These are phyloP conservation scores for Euphrasia confusa DNA, from an alignment of 257 asterid genomes.

Conservation along the genomic window DNA sequence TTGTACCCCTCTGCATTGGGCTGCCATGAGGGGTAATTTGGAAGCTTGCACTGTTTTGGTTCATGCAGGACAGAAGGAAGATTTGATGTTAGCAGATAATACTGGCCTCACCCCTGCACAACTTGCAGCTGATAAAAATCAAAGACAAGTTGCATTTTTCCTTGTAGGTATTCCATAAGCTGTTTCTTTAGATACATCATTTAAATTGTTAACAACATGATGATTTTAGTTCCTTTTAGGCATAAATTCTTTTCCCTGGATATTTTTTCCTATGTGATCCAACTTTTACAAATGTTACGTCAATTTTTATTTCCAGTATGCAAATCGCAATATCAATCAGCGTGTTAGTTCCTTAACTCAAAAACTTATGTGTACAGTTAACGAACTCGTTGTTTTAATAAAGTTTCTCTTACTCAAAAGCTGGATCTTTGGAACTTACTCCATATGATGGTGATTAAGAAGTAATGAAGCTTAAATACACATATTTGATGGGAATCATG, in stretches of 20 bases:
- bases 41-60: slow-evolving; percentile 99
- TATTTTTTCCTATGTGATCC: not conserved
- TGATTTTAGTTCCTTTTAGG: slow-evolving; percentile 2
- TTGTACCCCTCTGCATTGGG: slow-evolving; percentile 98
- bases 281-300: not conserved
- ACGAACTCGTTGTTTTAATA: not conserved
- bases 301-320: not conserved
- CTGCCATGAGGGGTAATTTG: slow-evolving; percentile 89
- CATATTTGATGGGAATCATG: slow-evolving; percentile 4
- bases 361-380: not conserved
- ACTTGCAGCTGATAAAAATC: slow-evolving; percentile 91
- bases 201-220: not conserved
- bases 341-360: not conserved
- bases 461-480: not conserved
- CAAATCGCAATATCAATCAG: not conserved
- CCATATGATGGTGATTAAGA: not conserved
- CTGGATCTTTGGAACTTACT: not conserved
- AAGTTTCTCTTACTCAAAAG: not conserved
- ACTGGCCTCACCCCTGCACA: slow-evolving; percentile 98
- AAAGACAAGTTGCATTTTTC: slow-evolving; percentile 97
- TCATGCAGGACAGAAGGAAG: slow-evolving; percentile 96
- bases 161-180: slow-evolving; percentile 69
- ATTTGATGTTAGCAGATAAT: slow-evolving; percentile 76
- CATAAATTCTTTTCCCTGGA: not conserved
- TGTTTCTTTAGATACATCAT: slow-evolving; percentile 1